Evolutionary conservation across 192 early-diverging fungal genomes (phyloP).

Genomic region (Entrophospora sp.): DNA sequence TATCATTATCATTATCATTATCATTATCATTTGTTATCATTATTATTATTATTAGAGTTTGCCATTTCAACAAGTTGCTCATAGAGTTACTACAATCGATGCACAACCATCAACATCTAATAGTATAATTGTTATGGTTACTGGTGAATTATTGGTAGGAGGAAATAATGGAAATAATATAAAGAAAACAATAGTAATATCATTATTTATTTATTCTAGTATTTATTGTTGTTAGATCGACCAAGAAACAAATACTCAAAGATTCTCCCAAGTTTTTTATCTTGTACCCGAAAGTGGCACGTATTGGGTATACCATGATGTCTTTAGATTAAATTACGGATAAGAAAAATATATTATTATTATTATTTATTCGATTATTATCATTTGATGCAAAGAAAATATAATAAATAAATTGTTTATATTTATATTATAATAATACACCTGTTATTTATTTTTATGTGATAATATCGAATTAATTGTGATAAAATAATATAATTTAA

Average conservation of each 20-base stretch:
- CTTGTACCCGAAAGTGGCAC: slow-evolving; percentile 59
- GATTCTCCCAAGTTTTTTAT: slow-evolving; percentile 81
- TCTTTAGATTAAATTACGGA: slow-evolving; percentile 71
- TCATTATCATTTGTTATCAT: no score
- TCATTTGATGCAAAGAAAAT: no score
- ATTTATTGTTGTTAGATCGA: slow-evolving; percentile 46
- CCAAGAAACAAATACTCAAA: slow-evolving; percentile 66
- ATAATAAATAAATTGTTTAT: no score
- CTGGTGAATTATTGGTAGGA: slow-evolving; percentile 70
- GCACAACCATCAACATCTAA: slow-evolving; percentile 65
- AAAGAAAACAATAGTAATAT: slow-evolving; percentile 11
- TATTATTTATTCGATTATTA: no score
- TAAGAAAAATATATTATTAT: slow-evolving; percentile 22
- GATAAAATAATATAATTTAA: no score
- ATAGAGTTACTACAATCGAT: slow-evolving; percentile 70
- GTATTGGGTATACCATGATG: slow-evolving; percentile 81
- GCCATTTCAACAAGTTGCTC: slow-evolving; percentile 67
- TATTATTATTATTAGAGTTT: slow-evolving; percentile 52
- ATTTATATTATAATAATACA: no score
- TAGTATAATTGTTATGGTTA: slow-evolving; percentile 66
- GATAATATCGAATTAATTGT: no score
- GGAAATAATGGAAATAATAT: no score
- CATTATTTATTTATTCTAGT: not conserved
- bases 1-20: no score
- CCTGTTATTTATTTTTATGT: no score